Base-by-base conservation (phyloP, 441 rosid genomes). In the Gossypium gossypioides region DNA sequence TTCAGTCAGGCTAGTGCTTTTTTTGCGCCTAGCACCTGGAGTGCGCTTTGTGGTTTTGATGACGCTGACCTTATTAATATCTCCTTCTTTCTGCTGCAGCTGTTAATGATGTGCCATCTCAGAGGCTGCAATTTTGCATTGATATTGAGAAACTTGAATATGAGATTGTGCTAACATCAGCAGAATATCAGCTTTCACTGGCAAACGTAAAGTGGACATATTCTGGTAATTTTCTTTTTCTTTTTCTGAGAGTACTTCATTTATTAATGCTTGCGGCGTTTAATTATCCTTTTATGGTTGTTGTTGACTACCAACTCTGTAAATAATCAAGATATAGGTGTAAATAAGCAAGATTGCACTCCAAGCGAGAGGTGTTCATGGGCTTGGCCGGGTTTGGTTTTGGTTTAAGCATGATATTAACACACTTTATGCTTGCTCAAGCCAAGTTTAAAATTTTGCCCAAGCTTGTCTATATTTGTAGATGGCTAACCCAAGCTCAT, bases 141-240 rank as follows among this genome's bases (percentile, higher is more conserved):
- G 92, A 87, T 80, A 79, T 85, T 0, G 87, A 87, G 81, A 81
- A 83, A 79, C 90, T 96, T 75, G 90, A 96, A 80, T 82, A 80
- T 64, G 97, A 93, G 84, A 88, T 81, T 81, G 85, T 96, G 71
- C 83, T 91, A 52, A 89, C 97, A 54, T 87, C 96, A 3, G 98
- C 96, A 32, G 96, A 91, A 78, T 86, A 88, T 82, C 77, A 86
- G 79, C 97, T 96, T 74, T 90, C 86, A 59, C 81, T 88, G 73
- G 84, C 84, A 80, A 89, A 88, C 74, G 77, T 89, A 34, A 82
- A 79, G 75, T 90, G 96, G 92, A 87, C 81, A 54, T 84, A 78
- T 79, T 83, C 82, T 73, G 93, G 99, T 96, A 88, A 22, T 50
- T 76, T 62, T 67, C 52, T 69, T 67, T 12, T 63, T 25, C 2